phyloP scores from a whole-genome alignment of 208 protist species.

The Trypanosoma conorhini region DNA sequence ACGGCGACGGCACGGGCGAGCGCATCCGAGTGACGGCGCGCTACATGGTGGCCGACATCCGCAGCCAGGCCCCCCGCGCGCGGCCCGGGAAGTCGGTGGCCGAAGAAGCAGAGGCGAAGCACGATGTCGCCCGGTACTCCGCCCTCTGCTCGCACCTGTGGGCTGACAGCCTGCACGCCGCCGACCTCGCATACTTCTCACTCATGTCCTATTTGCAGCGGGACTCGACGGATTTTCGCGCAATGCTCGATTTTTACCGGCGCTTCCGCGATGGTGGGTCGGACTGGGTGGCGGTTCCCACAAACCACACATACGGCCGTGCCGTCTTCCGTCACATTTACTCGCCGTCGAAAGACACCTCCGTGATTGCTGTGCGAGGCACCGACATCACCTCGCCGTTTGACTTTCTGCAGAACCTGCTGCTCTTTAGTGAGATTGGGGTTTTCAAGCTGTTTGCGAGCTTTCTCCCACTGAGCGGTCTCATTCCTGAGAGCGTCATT shows the following conservation, averaged over 20 bases:
- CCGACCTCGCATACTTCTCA: constrained; percentile 28
- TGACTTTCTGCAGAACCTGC: constrained; percentile 34
- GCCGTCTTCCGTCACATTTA: constrained; percentile 31
- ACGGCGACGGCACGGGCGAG: constrained; percentile 3
- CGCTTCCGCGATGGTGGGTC: constrained; percentile 17
- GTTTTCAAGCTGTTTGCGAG: constrained; percentile 29
- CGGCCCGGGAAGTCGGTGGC: constrained; percentile 8
- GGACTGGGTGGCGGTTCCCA: constrained; percentile 22
- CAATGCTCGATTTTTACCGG: constrained; percentile 27
- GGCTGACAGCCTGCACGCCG: constrained; percentile 20
- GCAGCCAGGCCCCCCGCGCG: constrained; percentile 3
- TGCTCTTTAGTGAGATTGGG: constrained; percentile 30
- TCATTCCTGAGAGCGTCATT: constrained; percentile 30
- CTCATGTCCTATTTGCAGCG: constrained; percentile 25
- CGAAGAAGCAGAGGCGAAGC: constrained; percentile 9
- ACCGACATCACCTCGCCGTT: constrained; percentile 30
- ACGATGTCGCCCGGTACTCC: constrained; percentile 4
- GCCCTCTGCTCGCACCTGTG: constrained; percentile 17
- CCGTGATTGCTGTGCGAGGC: constrained; percentile 37
- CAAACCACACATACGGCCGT: constrained; percentile 22
- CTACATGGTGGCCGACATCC: constrained; percentile 24
- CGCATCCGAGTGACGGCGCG: constrained; percentile 21
- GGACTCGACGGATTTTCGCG: constrained; percentile 18
- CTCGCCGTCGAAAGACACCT: constrained; percentile 24
- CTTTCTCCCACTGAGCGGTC: constrained; percentile 19